Evolutionary conservation across 129 eudicot genomes (phyloP).

Genomic region (Centrapalus pauciflorus): DNA sequence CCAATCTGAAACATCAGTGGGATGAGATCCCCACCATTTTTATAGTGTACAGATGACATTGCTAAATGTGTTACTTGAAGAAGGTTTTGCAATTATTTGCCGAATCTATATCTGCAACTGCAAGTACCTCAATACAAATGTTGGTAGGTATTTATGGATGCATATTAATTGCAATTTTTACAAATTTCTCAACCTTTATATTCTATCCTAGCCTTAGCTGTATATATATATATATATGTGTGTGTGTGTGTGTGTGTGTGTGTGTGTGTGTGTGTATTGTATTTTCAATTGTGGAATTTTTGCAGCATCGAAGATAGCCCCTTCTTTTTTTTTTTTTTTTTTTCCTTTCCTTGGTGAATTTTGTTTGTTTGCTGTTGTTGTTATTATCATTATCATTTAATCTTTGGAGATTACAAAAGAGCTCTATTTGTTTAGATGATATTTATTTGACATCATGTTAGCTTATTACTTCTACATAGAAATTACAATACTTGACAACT

Average conservation of each 20-base stretch:
- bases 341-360: background rate
- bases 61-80: conserved; percentile 1
- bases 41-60: background rate
- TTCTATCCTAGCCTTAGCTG: background rate
- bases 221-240: no score
- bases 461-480: background rate
- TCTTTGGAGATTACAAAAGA: background rate
- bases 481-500: conserved; percentile 1
- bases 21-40: background rate
- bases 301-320: background rate
- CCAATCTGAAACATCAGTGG: background rate
- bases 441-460: background rate
- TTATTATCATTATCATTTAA: background rate
- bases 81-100: background rate
- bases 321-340: background rate
- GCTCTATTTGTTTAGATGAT: conserved; percentile 5
- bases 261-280: no score
- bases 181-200: background rate
- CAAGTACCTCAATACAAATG: background rate
- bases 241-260: no score
- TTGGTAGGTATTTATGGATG: background rate
- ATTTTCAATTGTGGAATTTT: background rate
- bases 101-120: background rate
- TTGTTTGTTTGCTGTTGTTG: background rate
- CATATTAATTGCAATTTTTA: background rate